phyloP scores from a whole-genome alignment of 495 filamentous ascomycete genomes.

The Aspergillus conjunctus region DNA sequence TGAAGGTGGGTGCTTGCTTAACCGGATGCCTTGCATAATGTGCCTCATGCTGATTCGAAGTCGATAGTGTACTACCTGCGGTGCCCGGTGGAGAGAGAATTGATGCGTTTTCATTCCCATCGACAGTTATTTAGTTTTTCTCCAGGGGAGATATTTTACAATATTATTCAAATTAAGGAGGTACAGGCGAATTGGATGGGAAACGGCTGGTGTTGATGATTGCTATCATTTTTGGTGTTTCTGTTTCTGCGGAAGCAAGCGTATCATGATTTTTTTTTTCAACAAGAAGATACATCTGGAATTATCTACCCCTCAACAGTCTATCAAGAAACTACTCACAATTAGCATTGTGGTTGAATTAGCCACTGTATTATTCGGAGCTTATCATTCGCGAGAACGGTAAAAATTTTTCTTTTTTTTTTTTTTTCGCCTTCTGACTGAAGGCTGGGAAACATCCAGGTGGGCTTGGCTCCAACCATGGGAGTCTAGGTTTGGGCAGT shows the following conservation, averaged over 20 bases:
- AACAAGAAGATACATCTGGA: neutral
- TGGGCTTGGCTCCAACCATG: conserved; percentile 28
- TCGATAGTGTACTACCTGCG: conserved; percentile 47
- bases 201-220: conserved; percentile 1
- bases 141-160: neutral
- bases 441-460: conserved; percentile 16
- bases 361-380: neutral
- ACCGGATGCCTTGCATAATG: conserved; percentile 25
- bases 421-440: conserved; percentile 16
- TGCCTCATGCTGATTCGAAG: conserved; percentile 32
- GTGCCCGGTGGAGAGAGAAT: conserved; percentile 51
- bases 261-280: neutral
- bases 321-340: too few relatives aligned
- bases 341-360: too few relatives aligned
- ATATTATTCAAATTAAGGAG: conserved; percentile 16
- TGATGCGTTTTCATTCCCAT: conserved; percentile 20
- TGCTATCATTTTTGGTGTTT: neutral
- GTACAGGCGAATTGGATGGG: conserved; percentile 6
- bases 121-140: conserved; percentile 11
- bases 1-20: conserved; percentile 62
- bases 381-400: conserved; percentile 6
- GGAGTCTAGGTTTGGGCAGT: conserved; percentile 17
- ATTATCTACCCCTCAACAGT: neutral
- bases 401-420: neutral
- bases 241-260: neutral